Base-by-base conservation (phyloP, 495 filamentous ascomycete genomes). In the Talaromyces wortmannii region DNA sequence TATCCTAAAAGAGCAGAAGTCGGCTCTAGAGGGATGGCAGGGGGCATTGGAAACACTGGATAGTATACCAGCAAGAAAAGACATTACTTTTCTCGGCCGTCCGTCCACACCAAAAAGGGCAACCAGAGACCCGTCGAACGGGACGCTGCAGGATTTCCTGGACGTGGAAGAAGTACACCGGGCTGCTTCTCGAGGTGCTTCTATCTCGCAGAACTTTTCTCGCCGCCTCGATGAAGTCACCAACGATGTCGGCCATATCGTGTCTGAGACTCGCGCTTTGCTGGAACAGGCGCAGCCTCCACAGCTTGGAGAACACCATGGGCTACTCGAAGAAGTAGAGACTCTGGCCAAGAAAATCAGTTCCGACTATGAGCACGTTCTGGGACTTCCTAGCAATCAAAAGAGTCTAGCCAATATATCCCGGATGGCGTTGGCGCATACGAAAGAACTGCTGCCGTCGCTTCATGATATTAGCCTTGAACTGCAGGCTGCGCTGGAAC, bases 391-490 rank as follows among this genome's bases (percentile, higher is more conserved):
- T 2, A 82, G 78, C 66, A 86, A 81, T 55, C 69, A 80, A 43
- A 90, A 89, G 57, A 86, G 89, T 33, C 74, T 91, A 44, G 81
- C 83, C 7, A 89, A 91, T 61, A 86, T 86, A 12, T 95, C 91
- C 31, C 91, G 91, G 66, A 87, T 90, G 60, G 94, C 94, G 5
- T 80, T 90, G 11, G 82, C 83, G 31, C 91, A 96, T 64, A 97
- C 91, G 0, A 85, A 88, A 56, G 88, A 91, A 55, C 83, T 92
- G 47, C 72, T 99, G n/a, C 94, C 94, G 4, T 90, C 82, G 31
- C 77, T 97, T 4, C 63, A 75, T 42, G 86, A 87, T 32, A 80
- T 88, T 43, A 79, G 82, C 53, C 55, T 72, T 7, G 94, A 97
- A 60, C 85, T 97, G 75, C 83, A 87, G 59, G 79, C 87, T 6